Evolutionary conservation across 2,329 filamentous ascomycete species (phyloP), one percentile per base, ranked within the genome.

Genomic region (Fusarium sp.): DNA sequence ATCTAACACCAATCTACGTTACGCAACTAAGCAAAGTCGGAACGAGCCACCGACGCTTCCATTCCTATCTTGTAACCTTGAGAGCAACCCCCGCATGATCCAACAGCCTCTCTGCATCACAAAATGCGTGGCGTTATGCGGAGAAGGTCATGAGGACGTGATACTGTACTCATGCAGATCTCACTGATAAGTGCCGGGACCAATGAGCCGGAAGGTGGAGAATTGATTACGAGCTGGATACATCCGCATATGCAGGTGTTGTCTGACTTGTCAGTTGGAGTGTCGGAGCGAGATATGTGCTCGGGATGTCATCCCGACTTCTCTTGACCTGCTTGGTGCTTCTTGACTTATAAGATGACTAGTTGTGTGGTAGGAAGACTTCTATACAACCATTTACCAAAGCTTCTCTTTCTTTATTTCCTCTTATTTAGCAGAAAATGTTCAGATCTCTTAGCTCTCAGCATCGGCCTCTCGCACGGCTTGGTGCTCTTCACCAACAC

Each of bases 251-350:
- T 38, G 31, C 36, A 33, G 9, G 28, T 60, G n/a, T 33, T 28
- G 45, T 24, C 44, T 59, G 33, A 49, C 59, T 56, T 64, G 58
- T 59, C 63, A 56, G 33, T 22, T 35, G n/a, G 10, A 39, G 49
- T 45, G 31, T 61, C 44, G 47, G 38, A 14, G 44, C 10, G 8
- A n/a, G 22, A 12, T 61, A 49, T 56, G 47, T 24, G 1, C 56
- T 76, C 75, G 75, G 75, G 49, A 61, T 15, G 28, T 3, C 20
- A n/a, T 66, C 49, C 75, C 75, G 75, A 75, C 20, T 6, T 57
- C 31, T 28, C 28, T 38, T 28, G 20, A 20, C 28, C 41, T 12
- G 6, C 24, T 18, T 13, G 2, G 13, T 41, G 8, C 12, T 14
- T 28, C 7, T 20, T 10, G 6, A 7, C 20, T n/a, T 45, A 61